phyloP scores from a whole-genome alignment of 192 early-diverging fungal species.

The Powellomyces hirtus region DNA sequence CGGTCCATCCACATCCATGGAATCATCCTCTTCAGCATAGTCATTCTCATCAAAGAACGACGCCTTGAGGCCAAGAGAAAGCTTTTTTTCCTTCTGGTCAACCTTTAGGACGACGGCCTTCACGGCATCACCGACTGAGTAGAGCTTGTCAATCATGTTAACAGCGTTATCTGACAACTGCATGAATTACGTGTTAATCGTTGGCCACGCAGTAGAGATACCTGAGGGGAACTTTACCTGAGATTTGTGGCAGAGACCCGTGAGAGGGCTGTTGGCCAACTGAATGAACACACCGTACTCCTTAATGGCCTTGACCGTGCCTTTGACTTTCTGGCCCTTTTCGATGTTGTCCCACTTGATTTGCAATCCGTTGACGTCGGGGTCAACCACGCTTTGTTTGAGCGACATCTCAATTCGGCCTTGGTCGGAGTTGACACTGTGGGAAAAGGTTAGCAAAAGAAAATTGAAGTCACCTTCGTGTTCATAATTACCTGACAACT shows the following conservation, averaged over 20 bases:
- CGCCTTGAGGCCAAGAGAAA: slow-evolving; percentile 80
- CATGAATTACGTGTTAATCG: no score
- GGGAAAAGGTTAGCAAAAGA: no score
- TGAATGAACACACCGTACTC: slow-evolving; percentile 81
- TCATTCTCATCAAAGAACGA: slow-evolving; percentile 75
- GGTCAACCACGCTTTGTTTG: slow-evolving; percentile 55
- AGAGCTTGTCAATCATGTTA: slow-evolving; percentile 68
- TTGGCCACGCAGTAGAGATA: no score
- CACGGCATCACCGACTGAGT: slow-evolving; percentile 79
- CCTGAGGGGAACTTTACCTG: no score
- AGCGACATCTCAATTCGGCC: slow-evolving; percentile 71
- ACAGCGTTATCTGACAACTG: slow-evolving; percentile 77
- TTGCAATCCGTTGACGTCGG: slow-evolving; percentile 3
- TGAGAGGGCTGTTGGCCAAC: slow-evolving; percentile 67
- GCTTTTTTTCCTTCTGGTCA: slow-evolving; percentile 62
- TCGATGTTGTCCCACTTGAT: slow-evolving; percentile 31
- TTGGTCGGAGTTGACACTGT: slow-evolving; percentile 52
- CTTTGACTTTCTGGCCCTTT: slow-evolving; percentile 75
- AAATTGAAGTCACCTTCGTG: no score
- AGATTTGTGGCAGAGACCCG: slow-evolving; percentile 81
- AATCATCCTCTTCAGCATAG: slow-evolving; percentile 32
- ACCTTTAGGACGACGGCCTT: slow-evolving; percentile 77
- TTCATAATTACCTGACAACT: slow-evolving; percentile 60
- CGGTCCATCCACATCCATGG: slow-evolving; percentile 39
- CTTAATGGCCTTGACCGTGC: slow-evolving; percentile 70